Conservation (phyloP, 2,329 filamentous ascomycete species). For the Elsinoe fawcettii region DNA sequence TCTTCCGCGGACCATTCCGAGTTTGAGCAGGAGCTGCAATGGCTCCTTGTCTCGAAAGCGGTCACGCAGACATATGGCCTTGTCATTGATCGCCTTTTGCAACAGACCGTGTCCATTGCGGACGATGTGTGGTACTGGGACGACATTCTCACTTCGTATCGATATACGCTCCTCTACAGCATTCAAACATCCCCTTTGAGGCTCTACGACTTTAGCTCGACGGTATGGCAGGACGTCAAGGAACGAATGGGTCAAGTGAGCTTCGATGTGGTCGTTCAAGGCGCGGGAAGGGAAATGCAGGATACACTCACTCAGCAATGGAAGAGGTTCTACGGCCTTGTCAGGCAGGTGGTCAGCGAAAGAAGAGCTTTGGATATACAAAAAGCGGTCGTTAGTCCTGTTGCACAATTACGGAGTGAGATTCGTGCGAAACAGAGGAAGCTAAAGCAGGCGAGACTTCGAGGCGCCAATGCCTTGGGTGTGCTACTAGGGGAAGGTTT, state of each 20-base stretch:
- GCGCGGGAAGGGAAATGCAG: constrained; percentile 26
- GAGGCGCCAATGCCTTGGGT: constrained; percentile 79
- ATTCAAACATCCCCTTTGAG: constrained; percentile 75
- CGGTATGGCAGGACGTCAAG: constrained; percentile 59
- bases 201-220: constrained; percentile 62
- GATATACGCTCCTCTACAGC: constrained; percentile 73
- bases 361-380: constrained; percentile 64
- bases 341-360: constrained; percentile 66
- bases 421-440: constrained; percentile 65
- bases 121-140: constrained; percentile 97
- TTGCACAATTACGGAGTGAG: constrained; percentile 67
- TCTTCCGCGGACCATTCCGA: constrained; percentile 25
- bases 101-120: constrained; percentile 73
- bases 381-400: constrained; percentile 64
- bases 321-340: constrained; percentile 65
- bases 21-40: constrained; percentile 75
- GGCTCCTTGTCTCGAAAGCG: constrained; percentile 84
- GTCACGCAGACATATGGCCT: constrained; percentile 84
- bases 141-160: constrained; percentile 69
- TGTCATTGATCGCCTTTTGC: constrained; percentile 66
- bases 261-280: constrained; percentile 18
- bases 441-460: constrained; percentile 64
- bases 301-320: constrained; percentile 25
- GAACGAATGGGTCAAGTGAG: constrained; percentile 29
- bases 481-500: constrained; percentile 82